Percentiles rank a stretch among this genome's conserved stretches.
Evolutionary conservation across 2,329 filamentous ascomycete genomes (phyloP).

Genomic region (Clathrospora elynae): DNA sequence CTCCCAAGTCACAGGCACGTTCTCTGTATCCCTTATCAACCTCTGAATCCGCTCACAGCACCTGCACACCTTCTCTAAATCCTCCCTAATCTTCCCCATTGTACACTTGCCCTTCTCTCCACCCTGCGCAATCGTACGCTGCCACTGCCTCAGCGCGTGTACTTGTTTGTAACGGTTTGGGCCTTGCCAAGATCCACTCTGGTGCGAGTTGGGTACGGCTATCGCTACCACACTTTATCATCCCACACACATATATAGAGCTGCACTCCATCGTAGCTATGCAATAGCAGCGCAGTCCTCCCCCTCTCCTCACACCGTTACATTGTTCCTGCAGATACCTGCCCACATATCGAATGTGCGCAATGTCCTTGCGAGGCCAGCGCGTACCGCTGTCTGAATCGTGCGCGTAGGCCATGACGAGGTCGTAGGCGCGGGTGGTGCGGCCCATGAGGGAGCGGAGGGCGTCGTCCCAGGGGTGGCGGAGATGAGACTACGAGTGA

Average conservation of each 20-base stretch:
- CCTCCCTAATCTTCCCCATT: neutral
- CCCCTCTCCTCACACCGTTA: too few relatives aligned
- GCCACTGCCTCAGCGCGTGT: constrained; percentile 10
- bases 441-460: constrained; percentile 21
- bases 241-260: too few relatives aligned
- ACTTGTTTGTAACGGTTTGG: too few relatives aligned
- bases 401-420: constrained; percentile 23
- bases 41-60: constrained; percentile 1
- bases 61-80: neutral
- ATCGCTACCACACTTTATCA: too few relatives aligned
- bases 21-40: neutral
- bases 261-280: too few relatives aligned
- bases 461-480: constrained; percentile 12
- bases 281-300: too few relatives aligned
- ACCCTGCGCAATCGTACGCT: neutral
- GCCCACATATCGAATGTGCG: constrained; percentile 14
- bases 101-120: neutral
- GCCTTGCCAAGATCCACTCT: too few relatives aligned
- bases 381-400: constrained; percentile 23
- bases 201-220: too few relatives aligned
- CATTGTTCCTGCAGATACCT: constrained; percentile 16
- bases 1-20: neutral
- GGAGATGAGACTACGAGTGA: neutral
- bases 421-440: constrained; percentile 25
- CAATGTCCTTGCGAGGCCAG: constrained; percentile 22